phyloP scores from a whole-genome alignment of 2,329 filamentous ascomycete genomes.

The Diaporthe citriasiana region DNA sequence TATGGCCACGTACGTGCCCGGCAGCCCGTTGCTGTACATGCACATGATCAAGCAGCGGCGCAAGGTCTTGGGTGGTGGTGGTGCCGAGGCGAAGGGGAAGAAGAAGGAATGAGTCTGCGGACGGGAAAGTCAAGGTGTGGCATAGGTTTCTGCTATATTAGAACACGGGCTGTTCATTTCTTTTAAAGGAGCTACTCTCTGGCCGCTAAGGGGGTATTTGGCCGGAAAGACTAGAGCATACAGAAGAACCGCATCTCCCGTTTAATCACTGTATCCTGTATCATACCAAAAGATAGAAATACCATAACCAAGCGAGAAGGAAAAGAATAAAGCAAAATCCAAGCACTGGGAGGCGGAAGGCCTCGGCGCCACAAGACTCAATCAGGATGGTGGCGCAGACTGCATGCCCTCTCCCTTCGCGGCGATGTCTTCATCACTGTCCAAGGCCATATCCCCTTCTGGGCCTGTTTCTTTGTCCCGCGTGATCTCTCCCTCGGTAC shows the following conservation, averaged over 20 bases:
- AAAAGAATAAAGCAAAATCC: not conserved
- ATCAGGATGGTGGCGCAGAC: slow-evolving; percentile 6
- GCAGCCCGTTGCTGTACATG: slow-evolving; percentile 87
- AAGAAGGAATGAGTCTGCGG: slow-evolving; percentile 56
- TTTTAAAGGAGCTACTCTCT: not conserved
- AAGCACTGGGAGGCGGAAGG: not conserved
- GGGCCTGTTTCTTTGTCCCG: not conserved
- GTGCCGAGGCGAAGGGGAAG: slow-evolving; percentile 48
- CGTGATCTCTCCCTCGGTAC: slow-evolving; percentile 52
- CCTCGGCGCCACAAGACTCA: not conserved
- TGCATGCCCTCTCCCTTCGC: slow-evolving; percentile 22
- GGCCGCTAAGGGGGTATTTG: slow-evolving; percentile 39
- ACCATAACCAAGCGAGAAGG: not conserved
- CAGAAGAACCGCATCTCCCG: not conserved
- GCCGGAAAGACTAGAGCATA: slow-evolving; percentile 8
- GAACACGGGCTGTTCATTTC: slow-evolving; percentile 6
- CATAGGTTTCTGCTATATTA: not conserved
- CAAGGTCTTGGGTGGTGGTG: slow-evolving; percentile 76
- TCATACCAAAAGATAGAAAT: slow-evolving; percentile 23
- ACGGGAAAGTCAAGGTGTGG: not conserved
- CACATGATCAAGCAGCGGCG: slow-evolving; percentile 94
- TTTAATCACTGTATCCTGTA: slow-evolving; percentile 20
- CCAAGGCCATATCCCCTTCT: not conserved
- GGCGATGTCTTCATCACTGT: not conserved
- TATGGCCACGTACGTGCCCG: slow-evolving; percentile 51